Conservation (phyloP, 768 basidiomycete species). For the Leucogyrophana mollusca region DNA sequence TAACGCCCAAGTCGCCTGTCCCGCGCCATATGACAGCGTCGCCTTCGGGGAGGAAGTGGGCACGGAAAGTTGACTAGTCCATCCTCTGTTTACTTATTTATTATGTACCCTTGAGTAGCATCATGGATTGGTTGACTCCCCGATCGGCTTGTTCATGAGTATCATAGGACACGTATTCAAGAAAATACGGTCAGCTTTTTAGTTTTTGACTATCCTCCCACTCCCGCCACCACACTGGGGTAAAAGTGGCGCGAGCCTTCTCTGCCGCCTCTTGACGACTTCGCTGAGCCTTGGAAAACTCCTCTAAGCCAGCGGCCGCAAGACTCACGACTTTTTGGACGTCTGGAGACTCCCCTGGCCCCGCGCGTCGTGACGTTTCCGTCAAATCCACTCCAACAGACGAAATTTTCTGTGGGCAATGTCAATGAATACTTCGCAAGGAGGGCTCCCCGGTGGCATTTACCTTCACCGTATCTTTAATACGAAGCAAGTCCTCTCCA, state of each 20-base stretch:
- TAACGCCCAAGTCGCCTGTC: constrained; percentile 40
- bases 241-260: constrained; percentile 18
- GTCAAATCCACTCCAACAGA: constrained; percentile 11
- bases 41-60: constrained; percentile 63
- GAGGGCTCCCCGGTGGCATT: no score
- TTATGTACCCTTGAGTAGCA: no score
- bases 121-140: no score
- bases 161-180: no score
- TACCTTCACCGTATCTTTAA: constrained; percentile 29
- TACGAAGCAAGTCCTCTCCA: constrained; percentile 22
- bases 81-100: no score
- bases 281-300: constrained; percentile 21
- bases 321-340: constrained; percentile 13
- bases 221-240: constrained; percentile 30
- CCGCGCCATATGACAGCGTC: constrained; percentile 40
- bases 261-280: constrained; percentile 19
- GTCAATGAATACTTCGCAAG: no score
- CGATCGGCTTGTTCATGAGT: no score
- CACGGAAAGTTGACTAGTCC: constrained; percentile 68
- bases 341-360: constrained; percentile 9
- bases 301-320: constrained; percentile 20
- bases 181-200: no score
- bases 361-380: no score
- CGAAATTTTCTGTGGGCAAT: constrained; percentile 21
- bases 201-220: constrained; percentile 27